These are phyloP conservation scores for Aspergillus udagawae DNA, from an alignment of 2,329 filamentous ascomycete species.

Conservation along the genomic window DNA sequence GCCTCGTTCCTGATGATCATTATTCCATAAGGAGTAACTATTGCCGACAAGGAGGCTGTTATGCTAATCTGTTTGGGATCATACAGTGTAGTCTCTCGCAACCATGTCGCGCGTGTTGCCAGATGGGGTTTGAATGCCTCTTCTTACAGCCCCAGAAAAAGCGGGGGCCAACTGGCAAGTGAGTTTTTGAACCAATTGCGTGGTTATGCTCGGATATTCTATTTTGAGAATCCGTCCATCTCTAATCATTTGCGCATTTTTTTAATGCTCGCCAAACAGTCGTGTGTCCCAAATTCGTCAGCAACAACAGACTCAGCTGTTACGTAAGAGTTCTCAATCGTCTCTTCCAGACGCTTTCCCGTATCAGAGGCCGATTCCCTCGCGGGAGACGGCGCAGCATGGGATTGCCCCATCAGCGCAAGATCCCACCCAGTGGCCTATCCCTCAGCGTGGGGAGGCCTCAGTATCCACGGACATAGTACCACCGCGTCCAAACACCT, in stretches of 20 bases:
- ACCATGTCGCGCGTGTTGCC: slow-evolving; percentile 37
- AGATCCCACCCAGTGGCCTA: slow-evolving; percentile 19
- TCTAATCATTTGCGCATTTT: slow-evolving; percentile 2
- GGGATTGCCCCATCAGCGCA: slow-evolving; percentile 12
- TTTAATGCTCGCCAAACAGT: slow-evolving; percentile 15
- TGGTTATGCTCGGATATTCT: background rate
- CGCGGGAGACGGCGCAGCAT: slow-evolving; percentile 15
- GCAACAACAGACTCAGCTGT: slow-evolving; percentile 29
- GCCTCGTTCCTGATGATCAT: slow-evolving; percentile 1
- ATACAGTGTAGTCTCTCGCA: slow-evolving; percentile 37
- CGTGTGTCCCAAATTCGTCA: slow-evolving; percentile 37
- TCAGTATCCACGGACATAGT: slow-evolving; percentile 21
- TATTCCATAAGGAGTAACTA: background rate
- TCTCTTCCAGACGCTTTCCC: slow-evolving; percentile 17
- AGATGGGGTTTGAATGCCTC: slow-evolving; percentile 38
- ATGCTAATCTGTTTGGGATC: slow-evolving; percentile 1
- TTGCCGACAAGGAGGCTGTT: background rate
- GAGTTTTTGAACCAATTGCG: slow-evolving; percentile 16
- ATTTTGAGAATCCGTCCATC: background rate
- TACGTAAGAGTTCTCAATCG: slow-evolving; percentile 11
- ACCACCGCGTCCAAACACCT: slow-evolving; percentile 13
- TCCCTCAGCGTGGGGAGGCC: slow-evolving; percentile 13
- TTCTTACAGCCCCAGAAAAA: slow-evolving; percentile 42
- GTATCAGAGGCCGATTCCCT: slow-evolving; percentile 19
- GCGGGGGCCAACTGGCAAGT: slow-evolving; percentile 37